Conservation (phyloP, 208 protist species). For the Trypanosoma vivax region DNA sequence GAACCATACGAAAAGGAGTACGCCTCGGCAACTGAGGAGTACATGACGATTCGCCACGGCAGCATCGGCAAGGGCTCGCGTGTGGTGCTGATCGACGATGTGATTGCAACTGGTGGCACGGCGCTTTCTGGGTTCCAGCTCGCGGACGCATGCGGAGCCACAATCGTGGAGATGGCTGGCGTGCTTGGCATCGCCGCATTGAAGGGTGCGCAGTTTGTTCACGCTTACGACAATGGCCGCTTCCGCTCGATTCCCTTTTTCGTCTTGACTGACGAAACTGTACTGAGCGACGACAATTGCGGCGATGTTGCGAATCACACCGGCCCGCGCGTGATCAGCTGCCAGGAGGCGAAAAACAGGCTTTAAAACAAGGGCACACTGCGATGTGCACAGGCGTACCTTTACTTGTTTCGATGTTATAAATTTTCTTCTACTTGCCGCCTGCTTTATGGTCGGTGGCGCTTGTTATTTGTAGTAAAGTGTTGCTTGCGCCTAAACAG, state of each 20-base stretch:
- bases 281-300: constrained; percentile 68
- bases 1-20: constrained; percentile 89
- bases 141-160: constrained; percentile 66
- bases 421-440: no score
- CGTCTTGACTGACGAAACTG: constrained; percentile 46
- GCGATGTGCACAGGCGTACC: no score
- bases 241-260: constrained; percentile 74
- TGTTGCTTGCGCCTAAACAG: no score
- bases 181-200: constrained; percentile 58
- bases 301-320: constrained; percentile 57
- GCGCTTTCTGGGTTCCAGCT: constrained; percentile 86
- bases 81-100: constrained; percentile 89
- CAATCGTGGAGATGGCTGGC: constrained; percentile 57
- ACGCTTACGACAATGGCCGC: constrained; percentile 39
- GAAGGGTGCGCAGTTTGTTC: constrained; percentile 66
- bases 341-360: constrained; percentile 31
- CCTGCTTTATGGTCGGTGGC: no score
- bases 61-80: constrained; percentile 63
- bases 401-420: no score
- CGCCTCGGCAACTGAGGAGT: constrained; percentile 65
- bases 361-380: no score
- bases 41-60: constrained; percentile 80
- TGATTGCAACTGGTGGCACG: constrained; percentile 88
- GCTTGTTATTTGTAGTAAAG: no score
- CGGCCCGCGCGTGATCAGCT: constrained; percentile 64